phyloP scores from a whole-genome alignment of 768 basidiomycete genomes.

The Leccinum arenicola region DNA sequence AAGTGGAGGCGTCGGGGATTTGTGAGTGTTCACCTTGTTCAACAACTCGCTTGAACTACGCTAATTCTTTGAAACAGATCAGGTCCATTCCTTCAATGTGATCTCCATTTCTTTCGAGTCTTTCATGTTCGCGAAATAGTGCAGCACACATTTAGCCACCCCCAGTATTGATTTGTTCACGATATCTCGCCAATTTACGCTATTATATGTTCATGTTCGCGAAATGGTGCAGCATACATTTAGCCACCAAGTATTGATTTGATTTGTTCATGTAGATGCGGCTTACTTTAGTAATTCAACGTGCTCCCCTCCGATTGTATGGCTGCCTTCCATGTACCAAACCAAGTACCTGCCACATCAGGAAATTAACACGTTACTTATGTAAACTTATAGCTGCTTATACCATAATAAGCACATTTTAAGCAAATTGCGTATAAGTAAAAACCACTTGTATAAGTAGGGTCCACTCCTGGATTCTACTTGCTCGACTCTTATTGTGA shows the following conservation, averaged over 20 bases:
- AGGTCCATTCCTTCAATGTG: neutral
- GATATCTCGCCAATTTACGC: neutral
- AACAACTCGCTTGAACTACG: neutral
- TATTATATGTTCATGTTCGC: neutral
- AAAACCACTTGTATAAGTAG: too few relatives aligned
- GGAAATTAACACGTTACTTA: too few relatives aligned
- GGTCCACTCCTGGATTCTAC: too few relatives aligned
- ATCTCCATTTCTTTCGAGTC: neutral
- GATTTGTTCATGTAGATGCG: neutral
- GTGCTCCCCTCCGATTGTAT: neutral
- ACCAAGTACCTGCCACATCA: neutral
- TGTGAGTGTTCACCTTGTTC: neutral
- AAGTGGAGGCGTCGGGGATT: neutral
- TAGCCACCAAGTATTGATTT: too few relatives aligned
- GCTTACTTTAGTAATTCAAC: neutral
- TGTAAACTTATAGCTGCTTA: too few relatives aligned
- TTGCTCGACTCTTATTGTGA: too few relatives aligned
- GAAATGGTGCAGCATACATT: neutral
- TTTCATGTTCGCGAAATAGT: neutral
- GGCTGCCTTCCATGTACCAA: conserved; percentile 4
- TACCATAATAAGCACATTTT: too few relatives aligned
- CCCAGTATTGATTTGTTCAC: neutral
- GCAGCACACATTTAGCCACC: neutral
- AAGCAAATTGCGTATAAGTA: too few relatives aligned
- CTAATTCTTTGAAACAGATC: neutral